Evolutionary conservation across 306 rosid species (phyloP), one percentile per base, ranked within the genome.

Genomic region (Coriaria nepalensis): DNA sequence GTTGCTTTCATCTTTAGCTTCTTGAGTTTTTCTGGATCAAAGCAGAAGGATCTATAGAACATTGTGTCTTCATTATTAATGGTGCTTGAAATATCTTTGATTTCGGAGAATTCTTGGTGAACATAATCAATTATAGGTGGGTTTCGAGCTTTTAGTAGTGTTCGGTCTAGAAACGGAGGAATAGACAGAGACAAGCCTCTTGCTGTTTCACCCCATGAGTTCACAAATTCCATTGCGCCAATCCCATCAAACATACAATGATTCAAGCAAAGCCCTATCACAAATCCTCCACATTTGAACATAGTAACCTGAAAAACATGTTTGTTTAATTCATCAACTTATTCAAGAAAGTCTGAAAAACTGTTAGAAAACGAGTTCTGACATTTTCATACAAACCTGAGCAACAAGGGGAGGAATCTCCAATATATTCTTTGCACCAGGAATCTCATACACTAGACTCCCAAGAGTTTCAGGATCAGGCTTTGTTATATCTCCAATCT

Each of bases 281-380:
- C 75, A 53, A 87, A 78, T 42, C 93, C 96, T 15, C 96, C 94
- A 32, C 96, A 87, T 63, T 68, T 80, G 65, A 87, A 80, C 61
- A 59, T 82, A 8, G 93, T 82, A 60, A 87, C 80, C 93, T 79
- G 61, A 1, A 20, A 20, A 20, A 20, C 29, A 20, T 20, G 29
- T 20, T 20, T 20, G 29, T 20, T 20, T 3, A 20, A 20, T 20
- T 3, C 29, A 20, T 20, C 29, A 20, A 20, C 29, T 20, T 20
- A 20, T 20, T 20, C 29, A 20, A 20, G 29, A 20, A 20, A 20
- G 29, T 20, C 29, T 20, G 3, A 20, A 3, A 20, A 20, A 20
- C 29, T 20, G 29, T 20, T 1, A 20, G 29, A 20, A 20, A 20
- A 20, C 29, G 29, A 20, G 29, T 20, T 20, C 29, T 20, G 29